phyloP scores from a whole-genome alignment of 495 filamentous ascomycete genomes.

The Apodospora peruviana region DNA sequence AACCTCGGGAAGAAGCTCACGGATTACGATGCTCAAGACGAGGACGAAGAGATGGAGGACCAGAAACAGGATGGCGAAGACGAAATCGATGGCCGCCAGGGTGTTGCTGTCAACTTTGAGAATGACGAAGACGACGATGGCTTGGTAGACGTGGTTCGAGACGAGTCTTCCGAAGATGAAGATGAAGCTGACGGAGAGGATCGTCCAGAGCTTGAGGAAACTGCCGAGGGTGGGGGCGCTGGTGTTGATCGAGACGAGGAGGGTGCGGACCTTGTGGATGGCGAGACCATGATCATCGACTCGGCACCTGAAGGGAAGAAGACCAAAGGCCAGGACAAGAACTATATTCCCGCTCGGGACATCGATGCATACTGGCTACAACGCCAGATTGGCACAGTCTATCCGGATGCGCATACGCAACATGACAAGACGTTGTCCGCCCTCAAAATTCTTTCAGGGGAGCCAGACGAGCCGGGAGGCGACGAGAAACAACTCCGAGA shows the following conservation, averaged over 20 bases:
- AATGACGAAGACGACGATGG: conserved; percentile 88
- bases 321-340: conserved; percentile 47
- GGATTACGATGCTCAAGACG: conserved; percentile 95
- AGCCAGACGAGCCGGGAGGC: conserved; percentile 62
- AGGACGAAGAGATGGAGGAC: conserved; percentile 82
- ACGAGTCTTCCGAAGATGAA: conserved; percentile 81
- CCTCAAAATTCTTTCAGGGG: conserved; percentile 70
- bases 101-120: conserved; percentile 94
- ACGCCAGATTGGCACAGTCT: conserved; percentile 80
- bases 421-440: conserved; percentile 82
- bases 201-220: conserved; percentile 49
- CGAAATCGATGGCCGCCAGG: conserved; percentile 88
- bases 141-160: conserved; percentile 72
- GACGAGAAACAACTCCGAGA: conserved; percentile 80
- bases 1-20: conserved; percentile 99
- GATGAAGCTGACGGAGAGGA: conserved; percentile 61
- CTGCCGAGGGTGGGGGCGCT: conserved; percentile 47
- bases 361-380: conserved; percentile 98
- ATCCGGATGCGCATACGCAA: conserved; percentile 83
- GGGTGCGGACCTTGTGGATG: conserved; percentile 43
- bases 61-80: conserved; percentile 65
- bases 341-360: conserved; percentile 68
- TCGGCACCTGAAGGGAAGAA: conserved; percentile 40
- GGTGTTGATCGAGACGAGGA: conserved; percentile 49
- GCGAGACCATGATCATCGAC: conserved; percentile 79